Conservation (phyloP, 345 rosid species). For the Triadica sebifera region DNA sequence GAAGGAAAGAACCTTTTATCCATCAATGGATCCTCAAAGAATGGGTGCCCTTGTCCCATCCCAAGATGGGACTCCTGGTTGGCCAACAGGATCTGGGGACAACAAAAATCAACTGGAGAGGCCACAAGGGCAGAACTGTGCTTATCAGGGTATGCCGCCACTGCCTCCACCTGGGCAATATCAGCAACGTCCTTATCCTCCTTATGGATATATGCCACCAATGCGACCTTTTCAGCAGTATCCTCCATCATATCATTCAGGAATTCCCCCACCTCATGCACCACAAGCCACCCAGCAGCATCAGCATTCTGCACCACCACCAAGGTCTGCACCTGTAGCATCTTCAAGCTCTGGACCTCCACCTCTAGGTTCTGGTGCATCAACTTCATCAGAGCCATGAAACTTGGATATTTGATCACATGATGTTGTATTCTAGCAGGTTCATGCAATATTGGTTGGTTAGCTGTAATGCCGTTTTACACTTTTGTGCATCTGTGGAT, state of each 20-base stretch:
- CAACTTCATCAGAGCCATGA: constrained; percentile 8
- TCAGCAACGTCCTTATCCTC: constrained; percentile 53
- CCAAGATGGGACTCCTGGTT: constrained; percentile 61
- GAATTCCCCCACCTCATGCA: constrained; percentile 39
- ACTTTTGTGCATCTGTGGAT: too few relatives aligned
- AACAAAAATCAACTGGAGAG: constrained; percentile 45
- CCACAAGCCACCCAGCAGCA: constrained; percentile 41
- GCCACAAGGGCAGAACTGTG: constrained; percentile 53
- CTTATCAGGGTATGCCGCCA: constrained; percentile 45
- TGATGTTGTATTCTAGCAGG: neutral
- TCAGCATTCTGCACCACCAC: constrained; percentile 34
- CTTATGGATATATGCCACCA: constrained; percentile 64
- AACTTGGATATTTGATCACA: neutral
- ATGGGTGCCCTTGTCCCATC: constrained; percentile 84
- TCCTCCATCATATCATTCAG: constrained; percentile 45
- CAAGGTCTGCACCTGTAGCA: constrained; percentile 32
- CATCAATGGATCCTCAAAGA: constrained; percentile 97
- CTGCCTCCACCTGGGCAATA: constrained; percentile 49
- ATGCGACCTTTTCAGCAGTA: constrained; percentile 65
- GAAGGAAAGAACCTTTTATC: constrained; percentile 72
- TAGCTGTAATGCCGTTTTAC: neutral
- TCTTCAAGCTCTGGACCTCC: constrained; percentile 17
- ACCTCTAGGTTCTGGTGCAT: constrained; percentile 4
- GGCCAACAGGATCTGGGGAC: constrained; percentile 35
- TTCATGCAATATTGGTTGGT: neutral